These are phyloP conservation scores for Solanum etuberosum DNA, from an alignment of 257 asterid species.

Conservation along the genomic window DNA sequence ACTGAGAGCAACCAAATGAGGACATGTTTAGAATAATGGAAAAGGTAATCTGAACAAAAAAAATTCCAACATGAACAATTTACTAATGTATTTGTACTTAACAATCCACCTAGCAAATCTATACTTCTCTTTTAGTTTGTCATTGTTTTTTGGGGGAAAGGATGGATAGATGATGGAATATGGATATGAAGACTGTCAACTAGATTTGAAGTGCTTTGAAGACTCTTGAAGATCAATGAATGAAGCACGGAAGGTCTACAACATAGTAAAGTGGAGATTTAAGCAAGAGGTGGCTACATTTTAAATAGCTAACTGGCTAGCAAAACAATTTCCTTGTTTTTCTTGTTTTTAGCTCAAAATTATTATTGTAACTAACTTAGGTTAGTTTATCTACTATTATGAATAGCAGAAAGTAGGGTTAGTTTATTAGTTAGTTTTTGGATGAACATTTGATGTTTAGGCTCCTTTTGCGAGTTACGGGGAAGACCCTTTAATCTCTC, in stretches of 20 bases:
- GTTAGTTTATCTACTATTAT: neutral
- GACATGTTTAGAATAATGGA: neutral
- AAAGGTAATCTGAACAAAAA: neutral
- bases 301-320: neutral
- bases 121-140: neutral
- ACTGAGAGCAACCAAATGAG: neutral
- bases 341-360: neutral
- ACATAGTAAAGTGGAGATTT: neutral
- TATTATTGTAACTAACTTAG: neutral
- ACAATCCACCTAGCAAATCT: neutral
- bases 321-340: neutral
- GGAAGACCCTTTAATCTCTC: neutral
- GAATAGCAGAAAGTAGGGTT: neutral
- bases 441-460: neutral
- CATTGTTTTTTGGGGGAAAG: neutral
- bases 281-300: neutral
- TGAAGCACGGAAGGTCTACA: neutral
- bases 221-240: neutral
- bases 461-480: neutral
- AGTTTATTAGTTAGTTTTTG: neutral
- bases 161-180: neutral
- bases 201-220: neutral
- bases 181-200: neutral
- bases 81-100: neutral
- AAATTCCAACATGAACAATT: neutral